Percentiles rank a stretch among this genome's conserved stretches.
These are phyloP conservation scores for Pseudopithomyces maydicus DNA, from an alignment of 2,329 filamentous ascomycete species.

Conservation along the genomic window DNA sequence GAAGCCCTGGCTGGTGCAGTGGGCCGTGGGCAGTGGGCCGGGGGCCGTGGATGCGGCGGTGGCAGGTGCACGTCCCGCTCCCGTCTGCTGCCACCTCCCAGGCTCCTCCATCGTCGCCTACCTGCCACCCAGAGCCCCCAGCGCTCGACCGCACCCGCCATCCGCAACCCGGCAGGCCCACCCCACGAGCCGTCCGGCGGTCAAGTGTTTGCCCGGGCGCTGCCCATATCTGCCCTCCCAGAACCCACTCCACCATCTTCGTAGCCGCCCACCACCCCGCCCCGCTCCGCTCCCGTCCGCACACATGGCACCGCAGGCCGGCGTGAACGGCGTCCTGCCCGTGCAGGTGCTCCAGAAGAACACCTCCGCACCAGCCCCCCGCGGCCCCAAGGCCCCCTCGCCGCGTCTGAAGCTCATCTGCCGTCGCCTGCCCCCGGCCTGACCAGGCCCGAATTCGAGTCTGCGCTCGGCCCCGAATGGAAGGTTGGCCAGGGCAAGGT, in stretches of 20 bases:
- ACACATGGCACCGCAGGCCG: conserved; percentile 37
- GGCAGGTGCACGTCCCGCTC: conserved; percentile 8
- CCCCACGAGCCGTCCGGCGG: neutral
- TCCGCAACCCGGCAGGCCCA: neutral
- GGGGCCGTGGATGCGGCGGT: conserved; percentile 8
- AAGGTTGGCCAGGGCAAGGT: conserved; percentile 78
- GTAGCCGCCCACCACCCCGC: conserved; percentile 2
- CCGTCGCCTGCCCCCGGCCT: conserved; percentile 82
- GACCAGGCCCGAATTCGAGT: conserved; percentile 76
- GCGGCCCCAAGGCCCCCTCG: conserved; percentile 50
- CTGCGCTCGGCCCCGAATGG: conserved; percentile 79
- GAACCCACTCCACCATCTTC: conserved; percentile 9
- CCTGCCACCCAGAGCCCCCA: neutral
- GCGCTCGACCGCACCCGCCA: neutral
- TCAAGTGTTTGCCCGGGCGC: neutral
- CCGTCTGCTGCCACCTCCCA: neutral
- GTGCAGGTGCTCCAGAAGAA: conserved; percentile 45
- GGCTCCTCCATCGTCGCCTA: neutral
- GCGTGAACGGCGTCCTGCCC: conserved; percentile 46
- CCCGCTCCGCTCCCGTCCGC: neutral
- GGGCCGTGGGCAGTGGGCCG: no score
- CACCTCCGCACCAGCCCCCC: conserved; percentile 32
- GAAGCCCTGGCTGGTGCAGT: neutral
- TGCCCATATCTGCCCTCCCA: conserved; percentile 19
- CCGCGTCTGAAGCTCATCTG: conserved; percentile 83